These are phyloP conservation scores for Coleophoma cylindrospora DNA, from an alignment of 2,329 filamentous ascomycete species.

Conservation along the genomic window DNA sequence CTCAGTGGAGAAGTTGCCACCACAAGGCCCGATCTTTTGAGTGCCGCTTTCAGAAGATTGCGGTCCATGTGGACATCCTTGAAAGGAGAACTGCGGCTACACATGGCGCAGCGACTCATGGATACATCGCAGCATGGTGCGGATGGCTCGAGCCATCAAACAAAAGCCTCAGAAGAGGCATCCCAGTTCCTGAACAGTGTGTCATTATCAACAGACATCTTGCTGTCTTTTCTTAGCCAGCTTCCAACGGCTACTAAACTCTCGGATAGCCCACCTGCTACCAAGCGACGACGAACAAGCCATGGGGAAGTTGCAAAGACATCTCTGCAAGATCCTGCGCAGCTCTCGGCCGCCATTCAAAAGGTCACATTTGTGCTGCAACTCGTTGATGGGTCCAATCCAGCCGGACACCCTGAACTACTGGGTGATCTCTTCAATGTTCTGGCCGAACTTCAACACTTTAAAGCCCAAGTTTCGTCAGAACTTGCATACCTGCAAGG, in stretches of 20 bases:
- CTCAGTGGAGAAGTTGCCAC: constrained; percentile 37
- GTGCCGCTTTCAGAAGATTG: constrained; percentile 64
- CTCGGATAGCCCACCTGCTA: constrained; percentile 65
- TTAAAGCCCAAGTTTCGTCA: constrained; percentile 74
- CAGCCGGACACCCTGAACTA: constrained; percentile 70
- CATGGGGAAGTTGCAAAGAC: constrained; percentile 61
- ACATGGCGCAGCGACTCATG: constrained; percentile 58
- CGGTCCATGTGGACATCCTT: constrained; percentile 67
- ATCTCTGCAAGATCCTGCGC: constrained; percentile 56
- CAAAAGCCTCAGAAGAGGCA: constrained; percentile 50
- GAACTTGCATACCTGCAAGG: constrained; percentile 89
- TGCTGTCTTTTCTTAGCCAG: constrained; percentile 67
- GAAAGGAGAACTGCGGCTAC: constrained; percentile 56
- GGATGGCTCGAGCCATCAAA: constrained; percentile 24
- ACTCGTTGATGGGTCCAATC: constrained; percentile 75
- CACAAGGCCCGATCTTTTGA: constrained; percentile 47
- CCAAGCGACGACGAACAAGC: constrained; percentile 77
- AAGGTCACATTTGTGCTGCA: constrained; percentile 85
- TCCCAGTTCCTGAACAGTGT: constrained; percentile 69
- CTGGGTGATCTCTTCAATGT: constrained; percentile 76
- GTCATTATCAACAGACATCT: constrained; percentile 66
- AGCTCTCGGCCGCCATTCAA: constrained; percentile 63
- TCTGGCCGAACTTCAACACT: constrained; percentile 81
- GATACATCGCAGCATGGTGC: constrained; percentile 45
- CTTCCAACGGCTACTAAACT: constrained; percentile 71